phyloP scores from a whole-genome alignment of 2,329 filamentous ascomycete species.

The Cercospora sp. region DNA sequence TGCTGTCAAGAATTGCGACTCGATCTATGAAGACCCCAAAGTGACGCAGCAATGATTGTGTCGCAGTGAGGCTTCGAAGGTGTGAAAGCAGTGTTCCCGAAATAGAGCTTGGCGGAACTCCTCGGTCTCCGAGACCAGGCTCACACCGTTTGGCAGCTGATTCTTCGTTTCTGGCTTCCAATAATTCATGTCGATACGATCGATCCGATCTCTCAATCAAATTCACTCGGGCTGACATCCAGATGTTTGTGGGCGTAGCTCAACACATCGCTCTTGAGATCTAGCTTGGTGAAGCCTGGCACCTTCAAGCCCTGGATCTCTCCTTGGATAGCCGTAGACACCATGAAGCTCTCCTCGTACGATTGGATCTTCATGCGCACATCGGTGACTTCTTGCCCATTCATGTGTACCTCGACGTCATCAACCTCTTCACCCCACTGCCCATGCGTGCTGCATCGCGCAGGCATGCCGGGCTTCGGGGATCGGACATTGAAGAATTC shows the following conservation, averaged over 20 bases:
- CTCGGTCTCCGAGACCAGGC: not conserved
- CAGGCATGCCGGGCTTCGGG: constrained; percentile 48
- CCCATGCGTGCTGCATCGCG: constrained; percentile 47
- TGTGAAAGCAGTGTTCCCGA: not conserved
- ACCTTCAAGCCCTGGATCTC: constrained; percentile 34
- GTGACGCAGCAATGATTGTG: not conserved
- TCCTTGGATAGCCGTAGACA: constrained; percentile 55
- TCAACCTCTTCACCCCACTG: constrained; percentile 50
- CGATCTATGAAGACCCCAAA: not conserved
- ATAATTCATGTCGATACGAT: not conserved
- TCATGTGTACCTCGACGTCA: constrained; percentile 54
- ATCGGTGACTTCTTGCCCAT: constrained; percentile 50
- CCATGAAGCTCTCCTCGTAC: constrained; percentile 60
- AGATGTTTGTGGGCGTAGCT: constrained; percentile 31
- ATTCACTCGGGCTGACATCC: constrained; percentile 23
- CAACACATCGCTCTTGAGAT: constrained; percentile 36
- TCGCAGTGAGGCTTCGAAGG: not conserved
- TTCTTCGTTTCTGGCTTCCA: not conserved
- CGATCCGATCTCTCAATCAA: constrained; percentile 21
- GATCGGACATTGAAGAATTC: constrained; percentile 67
- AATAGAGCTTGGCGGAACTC: not conserved
- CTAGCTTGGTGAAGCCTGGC: constrained; percentile 36
- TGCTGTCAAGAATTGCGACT: not conserved
- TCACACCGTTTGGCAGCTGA: not conserved
- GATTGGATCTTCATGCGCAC: constrained; percentile 59